Evolutionary conservation across 2,329 filamentous ascomycete species (phyloP), one percentile per base, ranked within the genome.

Genomic region (Alternaria arbusti): DNA sequence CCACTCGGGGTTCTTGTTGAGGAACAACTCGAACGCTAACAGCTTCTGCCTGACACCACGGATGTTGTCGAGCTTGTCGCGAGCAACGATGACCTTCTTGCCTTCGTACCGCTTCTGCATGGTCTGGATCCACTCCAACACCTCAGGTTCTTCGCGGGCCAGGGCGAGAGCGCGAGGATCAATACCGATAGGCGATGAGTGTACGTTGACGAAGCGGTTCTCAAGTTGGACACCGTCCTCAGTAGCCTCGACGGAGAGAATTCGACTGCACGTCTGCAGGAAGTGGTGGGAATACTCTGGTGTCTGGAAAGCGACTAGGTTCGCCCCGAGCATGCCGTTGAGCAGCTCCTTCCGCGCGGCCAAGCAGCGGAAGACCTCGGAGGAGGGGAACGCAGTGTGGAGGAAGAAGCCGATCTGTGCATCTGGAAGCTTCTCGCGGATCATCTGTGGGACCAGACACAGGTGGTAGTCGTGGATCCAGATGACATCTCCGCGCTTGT

Each of bases 381-480:
- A 97, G 0, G 95, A 97, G 0, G 95, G 95, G 80, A 98, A 98
- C 0, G 95, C 94, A 26, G 95, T 93, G 77, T 98, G 95, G 15
- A 98, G 83, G 82, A 97, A 98, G 83, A 98, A 96, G 11, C 95
- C 95, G 72, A 98, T 97, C 82, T 97, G 92, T 15, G 95, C 95
- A 68, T 97, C 93, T 0, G 95, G 94, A 10, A 96, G 85, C 84
- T 94, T 92, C 82, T 96, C 90, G 26, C 95, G 91, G 49, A 98
- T 85, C 92, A 98, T 96, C 50, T 85, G 87, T 4, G 95, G 95
- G 1, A 98, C 92, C 6, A 98, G 86, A 5, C 97, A 86, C 51
- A 98, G 85, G 78, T 98, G 95, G 77, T 98, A 98, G 79, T 98
- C 95, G 78, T 98, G 94, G 47, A 98, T 85, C 95, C 95, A 98